Base-by-base conservation (phyloP, 495 filamentous ascomycete species). In the Hypoxylon subgilvum region DNA sequence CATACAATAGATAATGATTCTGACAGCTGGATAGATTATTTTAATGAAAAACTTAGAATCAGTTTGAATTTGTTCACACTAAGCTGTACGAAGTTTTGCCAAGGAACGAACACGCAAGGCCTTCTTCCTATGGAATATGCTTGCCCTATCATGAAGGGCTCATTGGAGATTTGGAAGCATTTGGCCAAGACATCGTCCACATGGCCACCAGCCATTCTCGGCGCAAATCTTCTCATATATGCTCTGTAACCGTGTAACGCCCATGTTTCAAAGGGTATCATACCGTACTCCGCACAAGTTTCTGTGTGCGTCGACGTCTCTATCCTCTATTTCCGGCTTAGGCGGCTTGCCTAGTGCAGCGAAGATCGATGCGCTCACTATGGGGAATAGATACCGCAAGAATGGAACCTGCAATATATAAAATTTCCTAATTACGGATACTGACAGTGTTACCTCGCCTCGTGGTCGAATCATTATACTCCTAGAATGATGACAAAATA, bases 401-500 rank as follows among this genome's bases (percentile, higher is more conserved):
- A 21, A 52, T 59, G 54, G 50, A 55, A 59, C 61, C 42, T 39
- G 45, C 28, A 59, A 55, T 59, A n/a, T 58, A 50, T 46, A 38
- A 18, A 45, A 12, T 46, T 55, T 32, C 61, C 40, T 17, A 50
- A 55, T 50, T 30, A 55, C 38, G 50, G 32, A 55, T 41, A 42
- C 54, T 51, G 54, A 31, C 44, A 51, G 54, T 55, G 61, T 64
- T 47, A 64, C 61, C 54, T 64, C 49, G 10, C 61, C 61, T 64
- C 54, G 54, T 64, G 54, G 54, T 25, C 13, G 21, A 34, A 35
- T 23, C 35, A 19, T 27, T 12, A 35, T 49, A 35, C n/a, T n/a
- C n/a, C n/a, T n/a, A 13, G n/a, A 52, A 30, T 30, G 27, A n/a
- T n/a, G n/a, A n/a, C n/a, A 30, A 30, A 30, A 30, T 5, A 30